These are phyloP conservation scores for Tetraselmis chui DNA, from an alignment of 139 green algal genomes.

Conservation along the genomic window DNA sequence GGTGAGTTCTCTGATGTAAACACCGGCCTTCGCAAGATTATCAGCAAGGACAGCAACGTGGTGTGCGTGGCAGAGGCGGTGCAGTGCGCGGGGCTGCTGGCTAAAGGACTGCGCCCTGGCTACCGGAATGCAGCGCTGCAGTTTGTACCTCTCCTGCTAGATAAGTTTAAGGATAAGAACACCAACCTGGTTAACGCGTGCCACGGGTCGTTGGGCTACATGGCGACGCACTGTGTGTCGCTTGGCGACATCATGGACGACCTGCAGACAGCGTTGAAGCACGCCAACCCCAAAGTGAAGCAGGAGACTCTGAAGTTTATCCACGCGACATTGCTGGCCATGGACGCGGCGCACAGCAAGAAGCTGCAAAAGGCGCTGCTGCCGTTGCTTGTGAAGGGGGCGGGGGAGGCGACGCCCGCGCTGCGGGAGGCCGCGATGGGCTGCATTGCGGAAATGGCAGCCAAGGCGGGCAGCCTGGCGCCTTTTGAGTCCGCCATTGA, in stretches of 20 bases:
- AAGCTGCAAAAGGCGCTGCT: slow-evolving; percentile 35
- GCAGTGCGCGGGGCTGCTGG: slow-evolving; percentile 42
- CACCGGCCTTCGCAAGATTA: slow-evolving; percentile 21
- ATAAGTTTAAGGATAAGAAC: slow-evolving; percentile 91
- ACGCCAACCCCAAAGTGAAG: slow-evolving; percentile 75
- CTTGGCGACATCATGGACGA: slow-evolving; percentile 66
- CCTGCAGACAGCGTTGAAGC: slow-evolving; percentile 42
- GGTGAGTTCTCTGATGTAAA: background rate
- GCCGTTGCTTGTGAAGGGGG: slow-evolving; percentile 52
- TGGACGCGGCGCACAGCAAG: slow-evolving; percentile 26
- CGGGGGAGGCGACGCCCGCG: slow-evolving; percentile 54
- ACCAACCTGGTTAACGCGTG: slow-evolving; percentile 47
- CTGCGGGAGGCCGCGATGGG: slow-evolving; percentile 62
- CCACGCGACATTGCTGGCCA: slow-evolving; percentile 20
- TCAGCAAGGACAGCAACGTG: slow-evolving; percentile 81
- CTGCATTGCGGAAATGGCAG: slow-evolving; percentile 60
- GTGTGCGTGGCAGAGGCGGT: slow-evolving; percentile 63
- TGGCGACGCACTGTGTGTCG: slow-evolving; percentile 57
- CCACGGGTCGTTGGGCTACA: slow-evolving; percentile 49
- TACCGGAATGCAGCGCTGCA: slow-evolving; percentile 41
- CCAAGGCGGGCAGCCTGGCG: slow-evolving; percentile 38
- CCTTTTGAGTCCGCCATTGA: background rate
- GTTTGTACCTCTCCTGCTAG: slow-evolving; percentile 49
- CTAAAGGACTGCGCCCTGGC: slow-evolving; percentile 57
- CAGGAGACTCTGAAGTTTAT: slow-evolving; percentile 61